Evolutionary conservation across 352 stramenopile species (phyloP), one percentile per base, ranked within the genome.

Genomic region (Globisporangium heterothallicum): DNA sequence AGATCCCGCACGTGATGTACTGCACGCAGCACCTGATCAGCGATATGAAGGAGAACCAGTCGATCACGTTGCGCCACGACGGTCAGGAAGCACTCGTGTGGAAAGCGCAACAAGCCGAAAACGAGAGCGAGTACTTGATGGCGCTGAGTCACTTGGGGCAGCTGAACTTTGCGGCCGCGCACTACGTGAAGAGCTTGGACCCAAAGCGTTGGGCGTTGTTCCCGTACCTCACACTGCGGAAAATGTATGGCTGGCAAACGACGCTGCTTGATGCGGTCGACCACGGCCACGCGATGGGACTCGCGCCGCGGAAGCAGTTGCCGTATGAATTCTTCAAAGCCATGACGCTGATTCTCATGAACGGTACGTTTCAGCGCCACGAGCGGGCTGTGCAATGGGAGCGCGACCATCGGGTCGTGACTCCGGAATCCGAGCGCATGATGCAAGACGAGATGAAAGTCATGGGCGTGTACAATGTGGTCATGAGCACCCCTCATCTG

Each of bases 231-330:
- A 48, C 65, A 4, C 41, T 64, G 40, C 53, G 65, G 14, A 66
- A 74, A 52, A 58, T 81, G 45, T 81, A 76, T 57, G 71, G 71
- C 19, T 81, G 71, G 71, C 68, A 78, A 49, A 72, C 68, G 16
- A 76, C 71, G 13, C 47, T 59, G 27, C 62, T 72, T 18, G 40
- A 62, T 18, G 44, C 61, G 12, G 46, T 68, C 19, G 57, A 68
- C 16, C 59, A 72, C 27, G 59, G 58, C 12, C 32, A 57, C n/a
- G 26, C 18, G 2, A 47, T 68, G 38, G 53, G 58, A 0, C 22
- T 66, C 2, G 27, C 53, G n/a, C 60, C 44, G 16, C 51, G 9
- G 24, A 66, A 40, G 2, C 64, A 74, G 29, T 35, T 67, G 21
- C 67, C 66, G 5, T 76, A 63, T 42, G 71, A 74, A 49, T 76